These are phyloP conservation scores for Xylaria arbuscula DNA, from an alignment of 2,329 filamentous ascomycete species.

Conservation along the genomic window DNA sequence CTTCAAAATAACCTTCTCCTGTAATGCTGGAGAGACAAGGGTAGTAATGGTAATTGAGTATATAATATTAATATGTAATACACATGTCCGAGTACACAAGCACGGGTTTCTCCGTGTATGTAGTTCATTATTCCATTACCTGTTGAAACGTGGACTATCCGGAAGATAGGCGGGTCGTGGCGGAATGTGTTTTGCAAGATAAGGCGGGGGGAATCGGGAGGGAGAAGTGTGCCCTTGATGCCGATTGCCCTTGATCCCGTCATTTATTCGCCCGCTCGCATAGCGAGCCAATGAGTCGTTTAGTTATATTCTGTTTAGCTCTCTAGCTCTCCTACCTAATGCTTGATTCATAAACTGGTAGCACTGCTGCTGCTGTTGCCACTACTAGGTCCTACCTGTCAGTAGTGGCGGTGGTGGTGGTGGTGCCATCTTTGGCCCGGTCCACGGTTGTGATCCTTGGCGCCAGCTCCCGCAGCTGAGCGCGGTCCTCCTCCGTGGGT, in stretches of 20 bases:
- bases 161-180: not conserved
- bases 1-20: not conserved
- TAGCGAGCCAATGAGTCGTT: not conserved
- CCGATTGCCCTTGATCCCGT: not conserved
- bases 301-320: not conserved
- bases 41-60: not conserved
- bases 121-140: not conserved
- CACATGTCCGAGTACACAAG: not conserved
- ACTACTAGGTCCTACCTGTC: not conserved
- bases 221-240: not conserved
- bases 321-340: not conserved
- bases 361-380: not conserved
- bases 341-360: conserved; percentile 13
- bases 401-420: not conserved
- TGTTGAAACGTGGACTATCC: not conserved
- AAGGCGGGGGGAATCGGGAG: not conserved
- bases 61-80: not conserved
- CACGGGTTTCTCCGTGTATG: not conserved
- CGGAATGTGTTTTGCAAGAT: not conserved
- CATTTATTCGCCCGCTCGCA: not conserved
- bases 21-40: not conserved
- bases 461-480: conserved; percentile 68
- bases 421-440: conserved; percentile 40
- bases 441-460: conserved; percentile 74
- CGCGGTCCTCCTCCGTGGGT: conserved; percentile 78